These are phyloP conservation scores for Lactarius trivialis DNA, from an alignment of 768 basidiomycete species.

Conservation along the genomic window DNA sequence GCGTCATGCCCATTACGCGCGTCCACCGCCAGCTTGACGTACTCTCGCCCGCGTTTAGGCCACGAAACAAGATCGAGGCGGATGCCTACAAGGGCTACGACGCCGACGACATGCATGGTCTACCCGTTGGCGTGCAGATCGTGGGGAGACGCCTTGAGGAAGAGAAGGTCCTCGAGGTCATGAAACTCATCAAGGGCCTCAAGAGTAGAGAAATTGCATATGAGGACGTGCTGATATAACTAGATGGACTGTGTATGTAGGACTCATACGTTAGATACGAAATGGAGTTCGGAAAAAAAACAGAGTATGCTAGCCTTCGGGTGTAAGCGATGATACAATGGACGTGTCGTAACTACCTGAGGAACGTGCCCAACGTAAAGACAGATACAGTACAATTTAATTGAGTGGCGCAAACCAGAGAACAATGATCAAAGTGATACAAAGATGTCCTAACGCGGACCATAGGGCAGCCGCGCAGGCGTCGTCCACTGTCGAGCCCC, in stretches of 20 bases:
- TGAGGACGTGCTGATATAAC: background rate
- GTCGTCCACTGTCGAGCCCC: background rate
- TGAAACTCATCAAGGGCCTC: constrained; percentile 47
- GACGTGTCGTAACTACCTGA: background rate
- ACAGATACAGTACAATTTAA: background rate
- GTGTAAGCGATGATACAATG: background rate
- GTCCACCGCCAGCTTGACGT: constrained; percentile 42
- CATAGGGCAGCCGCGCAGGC: constrained; percentile 1
- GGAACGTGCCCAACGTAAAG: background rate
- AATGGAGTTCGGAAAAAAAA: background rate
- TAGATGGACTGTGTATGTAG: background rate
- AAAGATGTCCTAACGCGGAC: background rate
- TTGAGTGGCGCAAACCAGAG: background rate
- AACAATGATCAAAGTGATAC: background rate
- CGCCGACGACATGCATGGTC: constrained; percentile 54
- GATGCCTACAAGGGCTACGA: constrained; percentile 51
- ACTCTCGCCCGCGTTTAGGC: constrained; percentile 31
- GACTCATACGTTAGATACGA: background rate
- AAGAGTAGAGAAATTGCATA: constrained; percentile 3
- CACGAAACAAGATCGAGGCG: constrained; percentile 40
- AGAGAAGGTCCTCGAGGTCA: constrained; percentile 65
- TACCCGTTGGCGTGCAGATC: constrained; percentile 63
- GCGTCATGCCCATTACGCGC: constrained; percentile 53
- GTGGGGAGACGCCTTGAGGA: constrained; percentile 59
- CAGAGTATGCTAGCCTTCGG: background rate